Conservation (phyloP, 139 green algal species). For the Desmodesmus armatus region DNA sequence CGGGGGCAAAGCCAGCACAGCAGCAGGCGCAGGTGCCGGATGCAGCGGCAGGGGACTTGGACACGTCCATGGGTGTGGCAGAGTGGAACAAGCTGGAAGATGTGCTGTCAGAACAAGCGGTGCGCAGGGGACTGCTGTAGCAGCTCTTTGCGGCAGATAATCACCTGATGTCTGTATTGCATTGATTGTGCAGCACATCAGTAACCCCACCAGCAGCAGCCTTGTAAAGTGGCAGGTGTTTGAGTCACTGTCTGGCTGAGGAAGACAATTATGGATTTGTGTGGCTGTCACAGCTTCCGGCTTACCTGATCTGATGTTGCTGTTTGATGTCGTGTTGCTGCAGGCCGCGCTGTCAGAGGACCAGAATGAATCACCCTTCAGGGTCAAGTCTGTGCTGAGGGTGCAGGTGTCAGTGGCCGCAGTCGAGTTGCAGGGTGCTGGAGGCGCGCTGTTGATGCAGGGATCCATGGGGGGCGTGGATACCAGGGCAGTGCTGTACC, state of each 20-base stretch:
- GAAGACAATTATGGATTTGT: too few species aligned
- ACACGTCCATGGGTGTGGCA: conserved; percentile 60
- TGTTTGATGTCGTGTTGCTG: neutral
- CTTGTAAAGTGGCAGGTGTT: neutral
- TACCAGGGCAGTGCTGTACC: conserved; percentile 56
- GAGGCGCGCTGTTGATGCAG: conserved; percentile 54
- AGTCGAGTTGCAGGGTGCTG: conserved; percentile 58
- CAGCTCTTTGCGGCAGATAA: neutral
- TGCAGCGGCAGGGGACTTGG: neutral
- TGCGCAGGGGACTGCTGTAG: neutral
- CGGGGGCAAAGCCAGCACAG: conserved; percentile 3
- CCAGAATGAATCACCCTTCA: conserved; percentile 65
- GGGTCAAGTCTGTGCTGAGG: conserved; percentile 54
- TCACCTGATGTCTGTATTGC: neutral
- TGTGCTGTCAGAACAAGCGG: conserved; percentile 61
- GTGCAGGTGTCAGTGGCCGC: conserved; percentile 56
- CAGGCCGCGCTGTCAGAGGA: conserved; percentile 31
- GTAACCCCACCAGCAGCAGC: neutral
- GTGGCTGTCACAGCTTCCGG: neutral
- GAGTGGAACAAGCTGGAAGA: conserved; percentile 83
- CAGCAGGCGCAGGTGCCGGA: neutral
- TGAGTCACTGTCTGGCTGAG: neutral
- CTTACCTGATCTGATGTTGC: neutral
- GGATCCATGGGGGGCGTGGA: conserved; percentile 36
- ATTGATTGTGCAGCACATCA: neutral